A percentile compares a stretch with the other conserved stretches of the same genome.
Conservation (phyloP, 176 grass and related monocot genomes). For the Carex kokanica region DNA sequence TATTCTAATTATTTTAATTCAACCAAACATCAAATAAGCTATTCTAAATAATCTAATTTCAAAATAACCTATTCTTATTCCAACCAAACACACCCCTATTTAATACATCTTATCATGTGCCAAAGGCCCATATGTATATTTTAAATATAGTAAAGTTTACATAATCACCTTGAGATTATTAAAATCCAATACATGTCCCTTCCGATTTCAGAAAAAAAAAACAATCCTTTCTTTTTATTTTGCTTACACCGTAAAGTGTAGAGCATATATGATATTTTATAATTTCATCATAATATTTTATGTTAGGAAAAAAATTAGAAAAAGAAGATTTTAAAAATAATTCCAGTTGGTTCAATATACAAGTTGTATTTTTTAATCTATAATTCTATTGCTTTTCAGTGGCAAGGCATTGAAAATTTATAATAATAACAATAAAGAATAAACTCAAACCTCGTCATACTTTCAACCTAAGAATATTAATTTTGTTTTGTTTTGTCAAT, state of each 20-base stretch:
- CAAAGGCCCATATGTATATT: background rate
- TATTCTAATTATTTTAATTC: too few species aligned
- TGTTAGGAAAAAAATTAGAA: background rate
- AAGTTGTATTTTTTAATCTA: background rate
- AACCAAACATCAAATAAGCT: too few species aligned
- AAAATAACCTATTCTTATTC: too few species aligned
- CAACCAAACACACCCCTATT: too few species aligned
- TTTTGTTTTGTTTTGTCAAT: too few species aligned
- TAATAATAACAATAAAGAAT: too few species aligned
- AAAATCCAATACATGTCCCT: background rate
- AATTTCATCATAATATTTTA: background rate
- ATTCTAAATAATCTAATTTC: too few species aligned
- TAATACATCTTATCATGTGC: constrained; percentile 1
- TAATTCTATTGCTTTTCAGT: too few species aligned
- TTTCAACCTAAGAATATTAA: too few species aligned
- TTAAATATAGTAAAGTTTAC: background rate
- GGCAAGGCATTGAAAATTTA: too few species aligned
- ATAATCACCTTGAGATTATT: background rate
- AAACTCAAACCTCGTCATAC: too few species aligned
- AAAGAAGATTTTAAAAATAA: background rate
- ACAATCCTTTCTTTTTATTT: background rate
- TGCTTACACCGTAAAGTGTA: background rate
- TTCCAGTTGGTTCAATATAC: background rate
- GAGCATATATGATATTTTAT: background rate
- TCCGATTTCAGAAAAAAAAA: background rate